Base-by-base conservation (phyloP, 345 rosid species). In the Noccaea bulbosa region DNA sequence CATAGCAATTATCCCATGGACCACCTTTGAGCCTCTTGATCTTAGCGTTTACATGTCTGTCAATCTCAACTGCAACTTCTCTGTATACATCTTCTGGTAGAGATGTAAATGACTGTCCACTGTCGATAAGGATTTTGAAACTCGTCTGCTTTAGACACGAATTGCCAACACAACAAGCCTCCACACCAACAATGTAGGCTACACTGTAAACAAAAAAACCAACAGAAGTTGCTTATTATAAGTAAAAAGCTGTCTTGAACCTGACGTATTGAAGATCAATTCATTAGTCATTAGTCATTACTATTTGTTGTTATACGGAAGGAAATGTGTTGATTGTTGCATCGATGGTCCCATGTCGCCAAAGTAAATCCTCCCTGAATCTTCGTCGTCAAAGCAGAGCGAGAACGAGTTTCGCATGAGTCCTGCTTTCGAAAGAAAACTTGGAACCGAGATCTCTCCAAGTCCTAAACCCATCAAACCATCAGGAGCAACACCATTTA, bases 381-480 rank as follows among this genome's bases (percentile, higher is more conserved):
- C 86, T 75, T 90, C 90, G 37, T 87, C 87, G 12, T 81, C 82
- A 81, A 90, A 93, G 81, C 98, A 93, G 84, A 93, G 58, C 0
- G 98, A 90, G 78, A 88, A 93, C 27, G 98, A 88, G 81, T 93
- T 84, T 15, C 75, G 75, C 52, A 88, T 77, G 47, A 93, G 77
- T 69, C 91, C 97, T 56, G 87, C 85, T 82, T 84, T 85, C 39
- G 95, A 86, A 70, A 90, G 90, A 61, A 86, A 73, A 78, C 88
- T 85, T 6, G 95, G 97, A 80, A 93, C 95, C 39, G 97, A 85
- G 69, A 84, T 81, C 15, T 88, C 92, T 40, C 87, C 82, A 64
- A 72, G 86, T 22, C 98, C 98, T 79, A 92, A 81, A 35, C 97
- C 98, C 93, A 88, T 77, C 63, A 92, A 83, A 73, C 98, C 98